Evolutionary conservation across 768 basidiomycete species (phyloP).

Genomic region (Panaeolus papilionaceus): DNA sequence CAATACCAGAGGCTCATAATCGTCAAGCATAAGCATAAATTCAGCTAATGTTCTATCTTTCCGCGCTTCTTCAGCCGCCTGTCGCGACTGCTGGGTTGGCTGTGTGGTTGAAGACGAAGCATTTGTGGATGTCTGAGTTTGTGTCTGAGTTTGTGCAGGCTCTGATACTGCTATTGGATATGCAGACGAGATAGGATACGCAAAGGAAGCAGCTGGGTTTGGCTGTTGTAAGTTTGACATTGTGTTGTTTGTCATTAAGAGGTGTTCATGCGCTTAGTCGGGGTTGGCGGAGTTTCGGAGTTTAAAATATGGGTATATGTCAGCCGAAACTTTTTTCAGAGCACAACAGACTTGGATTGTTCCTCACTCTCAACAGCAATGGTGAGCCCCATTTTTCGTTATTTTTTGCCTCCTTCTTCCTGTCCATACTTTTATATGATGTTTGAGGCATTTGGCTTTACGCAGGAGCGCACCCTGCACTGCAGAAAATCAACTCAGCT

Average conservation of each 20-base stretch:
- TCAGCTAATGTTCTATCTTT: slow-evolving; percentile 93
- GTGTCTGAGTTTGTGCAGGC: slow-evolving; percentile 22
- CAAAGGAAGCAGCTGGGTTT: slow-evolving; percentile 31
- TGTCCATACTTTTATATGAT: slow-evolving; percentile 52
- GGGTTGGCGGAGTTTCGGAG: slow-evolving; percentile 24
- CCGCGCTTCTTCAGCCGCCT: slow-evolving; percentile 79
- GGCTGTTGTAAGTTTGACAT: slow-evolving; percentile 41
- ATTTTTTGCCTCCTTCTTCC: slow-evolving; percentile 22
- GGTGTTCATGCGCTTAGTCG: not conserved
- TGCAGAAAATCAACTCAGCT: slow-evolving; percentile 92
- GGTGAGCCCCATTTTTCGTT: slow-evolving; percentile 34
- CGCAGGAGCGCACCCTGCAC: slow-evolving; percentile 66
- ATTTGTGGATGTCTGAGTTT: slow-evolving; percentile 25
- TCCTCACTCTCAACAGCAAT: not conserved
- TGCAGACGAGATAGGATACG: slow-evolving; percentile 37
- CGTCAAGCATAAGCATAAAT: slow-evolving; percentile 95
- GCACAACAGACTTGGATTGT: not conserved
- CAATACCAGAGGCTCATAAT: slow-evolving; percentile 92
- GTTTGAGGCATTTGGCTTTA: slow-evolving; percentile 97
- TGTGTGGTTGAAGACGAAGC: slow-evolving; percentile 39
- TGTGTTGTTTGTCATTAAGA: slow-evolving; percentile 24
- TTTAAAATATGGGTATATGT: slow-evolving; percentile 25
- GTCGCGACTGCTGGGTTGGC: slow-evolving; percentile 58
- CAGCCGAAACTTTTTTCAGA: slow-evolving; percentile 7
- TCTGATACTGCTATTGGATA: slow-evolving; percentile 31